A percentile compares a stretch with the other conserved stretches of the same genome.
phyloP scores from a whole-genome alignment of 768 basidiomycete genomes.

The Dictyophora rubrovolvata region DNA sequence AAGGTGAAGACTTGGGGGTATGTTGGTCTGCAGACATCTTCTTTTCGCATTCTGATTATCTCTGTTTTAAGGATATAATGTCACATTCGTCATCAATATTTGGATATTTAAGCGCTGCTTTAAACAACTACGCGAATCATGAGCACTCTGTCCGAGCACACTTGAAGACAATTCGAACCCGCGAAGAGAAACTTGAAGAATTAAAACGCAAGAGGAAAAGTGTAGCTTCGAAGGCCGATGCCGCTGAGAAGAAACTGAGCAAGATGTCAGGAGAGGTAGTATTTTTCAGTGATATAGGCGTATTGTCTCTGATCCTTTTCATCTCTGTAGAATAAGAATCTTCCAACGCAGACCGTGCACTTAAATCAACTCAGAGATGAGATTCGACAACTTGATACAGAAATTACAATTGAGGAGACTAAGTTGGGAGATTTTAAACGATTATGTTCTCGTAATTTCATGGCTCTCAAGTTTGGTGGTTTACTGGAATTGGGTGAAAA shows the following conservation, averaged over 20 bases:
- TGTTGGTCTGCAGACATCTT: conserved; percentile 18
- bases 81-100: conserved; percentile 59
- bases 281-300: background rate
- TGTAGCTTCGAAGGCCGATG: conserved; percentile 61
- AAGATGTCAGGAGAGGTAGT: conserved; percentile 70
- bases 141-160: conserved; percentile 58
- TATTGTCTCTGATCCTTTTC: background rate
- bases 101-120: conserved; percentile 52
- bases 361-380: conserved; percentile 65
- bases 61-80: conserved; percentile 53
- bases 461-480: conserved; percentile 83
- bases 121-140: conserved; percentile 60
- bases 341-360: conserved; percentile 59
- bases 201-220: conserved; percentile 59
- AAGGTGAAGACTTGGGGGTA: conserved; percentile 77
- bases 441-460: conserved; percentile 50
- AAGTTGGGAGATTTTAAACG: conserved; percentile 79
- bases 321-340: conserved; percentile 55
- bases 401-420: conserved; percentile 78
- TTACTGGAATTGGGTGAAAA: conserved; percentile 79
- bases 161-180: conserved; percentile 73
- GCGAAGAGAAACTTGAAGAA: conserved; percentile 76
- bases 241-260: conserved; percentile 78
- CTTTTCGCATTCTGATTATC: background rate
- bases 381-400: conserved; percentile 66